Evolutionary conservation across 495 filamentous ascomycete genomes (phyloP).

Genomic region (Lepidopterella palustris): DNA sequence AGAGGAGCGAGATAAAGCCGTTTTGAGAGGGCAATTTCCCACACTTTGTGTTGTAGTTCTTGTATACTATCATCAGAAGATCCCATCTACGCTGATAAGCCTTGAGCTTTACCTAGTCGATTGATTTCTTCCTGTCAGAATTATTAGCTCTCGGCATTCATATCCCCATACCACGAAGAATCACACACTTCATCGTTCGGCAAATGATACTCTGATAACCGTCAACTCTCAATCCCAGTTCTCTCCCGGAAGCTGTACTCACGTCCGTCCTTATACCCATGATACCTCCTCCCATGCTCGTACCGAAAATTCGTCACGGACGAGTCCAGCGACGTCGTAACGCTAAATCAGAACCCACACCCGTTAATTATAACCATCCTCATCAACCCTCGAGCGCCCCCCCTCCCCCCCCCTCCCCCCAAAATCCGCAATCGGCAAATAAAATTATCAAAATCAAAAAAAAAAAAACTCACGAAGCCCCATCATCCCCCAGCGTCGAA

Average conservation of each 20-base stretch:
- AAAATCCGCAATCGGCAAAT: too few species aligned
- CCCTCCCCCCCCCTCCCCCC: too few species aligned
- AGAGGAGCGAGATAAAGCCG: conserved; percentile 24
- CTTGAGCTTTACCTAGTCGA: conserved; percentile 23
- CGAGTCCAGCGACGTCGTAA: conserved; percentile 19
- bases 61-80: background rate
- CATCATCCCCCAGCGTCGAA: background rate
- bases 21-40: conserved; percentile 3
- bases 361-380: too few species aligned
- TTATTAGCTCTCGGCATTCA: background rate
- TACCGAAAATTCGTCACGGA: conserved; percentile 24
- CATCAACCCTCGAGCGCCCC: too few species aligned
- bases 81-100: conserved; percentile 3
- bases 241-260: conserved; percentile 16
- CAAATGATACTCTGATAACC: conserved; percentile 6
- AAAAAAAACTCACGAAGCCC: background rate
- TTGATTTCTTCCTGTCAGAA: conserved; percentile 2
- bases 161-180: background rate
- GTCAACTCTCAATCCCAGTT: conserved; percentile 14
- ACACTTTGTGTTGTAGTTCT: background rate
- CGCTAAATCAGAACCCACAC: background rate
- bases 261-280: conserved; percentile 22
- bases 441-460: background rate
- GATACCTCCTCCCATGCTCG: conserved; percentile 27
- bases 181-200: conserved; percentile 1